Conservation (phyloP, 2,329 filamentous ascomycete species). For the Botrytis paeoniae region DNA sequence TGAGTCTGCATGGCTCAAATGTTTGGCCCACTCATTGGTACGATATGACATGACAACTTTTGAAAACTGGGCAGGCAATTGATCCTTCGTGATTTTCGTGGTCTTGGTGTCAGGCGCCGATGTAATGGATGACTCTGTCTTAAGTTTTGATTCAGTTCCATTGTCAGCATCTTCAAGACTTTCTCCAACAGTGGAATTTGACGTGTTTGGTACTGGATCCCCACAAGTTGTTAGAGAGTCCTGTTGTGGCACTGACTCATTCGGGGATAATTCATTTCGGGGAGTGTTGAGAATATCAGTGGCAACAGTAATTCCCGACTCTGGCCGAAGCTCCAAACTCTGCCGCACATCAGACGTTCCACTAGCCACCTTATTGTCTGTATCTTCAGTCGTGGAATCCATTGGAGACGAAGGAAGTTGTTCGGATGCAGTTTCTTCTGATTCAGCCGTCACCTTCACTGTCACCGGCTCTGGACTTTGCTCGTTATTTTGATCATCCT, state of each 20-base stretch:
- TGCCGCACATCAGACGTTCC: not conserved
- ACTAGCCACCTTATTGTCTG: not conserved
- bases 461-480: not conserved
- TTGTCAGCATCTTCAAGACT: not conserved
- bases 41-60: slow-evolving; percentile 78
- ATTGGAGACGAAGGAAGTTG: not conserved
- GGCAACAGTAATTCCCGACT: not conserved
- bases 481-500: not conserved
- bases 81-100: slow-evolving; percentile 54
- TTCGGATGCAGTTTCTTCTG: too few species aligned
- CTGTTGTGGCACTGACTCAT: not conserved
- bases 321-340: not conserved
- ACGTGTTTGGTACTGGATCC: not conserved
- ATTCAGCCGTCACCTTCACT: not conserved
- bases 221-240: slow-evolving; percentile 25
- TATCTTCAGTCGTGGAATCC: not conserved
- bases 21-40: slow-evolving; percentile 96
- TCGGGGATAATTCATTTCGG: not conserved
- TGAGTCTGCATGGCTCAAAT: slow-evolving; percentile 72
- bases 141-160: not conserved
- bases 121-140: slow-evolving; percentile 37
- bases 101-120: slow-evolving; percentile 45
- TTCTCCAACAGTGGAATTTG: not conserved
- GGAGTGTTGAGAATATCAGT: not conserved
- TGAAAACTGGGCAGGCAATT: slow-evolving; percentile 68